phyloP scores from a whole-genome alignment of 2,329 filamentous ascomycete genomes.

The Nigrograna mackinnonii region DNA sequence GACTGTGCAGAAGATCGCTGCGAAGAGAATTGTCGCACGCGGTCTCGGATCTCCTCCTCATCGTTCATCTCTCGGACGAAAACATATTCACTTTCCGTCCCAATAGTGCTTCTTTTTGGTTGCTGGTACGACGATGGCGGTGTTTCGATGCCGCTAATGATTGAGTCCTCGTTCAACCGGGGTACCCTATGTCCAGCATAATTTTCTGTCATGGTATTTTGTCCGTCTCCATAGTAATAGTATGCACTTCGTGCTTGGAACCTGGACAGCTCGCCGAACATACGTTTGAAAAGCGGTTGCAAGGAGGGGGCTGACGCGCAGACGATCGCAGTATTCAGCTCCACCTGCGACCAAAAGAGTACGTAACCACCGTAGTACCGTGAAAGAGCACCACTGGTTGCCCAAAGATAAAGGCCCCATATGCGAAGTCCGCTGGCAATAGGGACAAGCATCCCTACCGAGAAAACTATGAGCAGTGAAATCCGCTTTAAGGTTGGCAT shows the following conservation, averaged over 20 bases:
- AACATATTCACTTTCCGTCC: constrained; percentile 5
- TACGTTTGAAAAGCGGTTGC: constrained; percentile 20
- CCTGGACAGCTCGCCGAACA: constrained; percentile 15
- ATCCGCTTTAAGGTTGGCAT: constrained; percentile 24
- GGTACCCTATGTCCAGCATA: not conserved
- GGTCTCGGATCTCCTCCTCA: constrained; percentile 1
- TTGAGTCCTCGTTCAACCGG: not conserved
- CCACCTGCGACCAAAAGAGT: constrained; percentile 27
- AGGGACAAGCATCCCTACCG: constrained; percentile 20
- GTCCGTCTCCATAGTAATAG: constrained; percentile 18
- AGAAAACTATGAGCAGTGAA: constrained; percentile 24
- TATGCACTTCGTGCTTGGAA: constrained; percentile 11
- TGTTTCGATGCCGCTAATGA: constrained; percentile 3
- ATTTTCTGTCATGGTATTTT: constrained; percentile 2
- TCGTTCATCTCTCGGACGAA: constrained; percentile 5
- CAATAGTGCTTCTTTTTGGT: constrained; percentile 3
- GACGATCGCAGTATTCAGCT: constrained; percentile 29
- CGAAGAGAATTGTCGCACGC: constrained; percentile 7
- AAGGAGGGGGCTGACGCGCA: constrained; percentile 26
- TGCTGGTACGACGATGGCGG: constrained; percentile 7
- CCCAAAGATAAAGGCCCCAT: constrained; percentile 22
- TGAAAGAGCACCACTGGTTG: constrained; percentile 5
- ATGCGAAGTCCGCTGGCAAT: constrained; percentile 23
- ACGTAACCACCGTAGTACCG: constrained; percentile 27
- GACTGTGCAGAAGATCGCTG: constrained; percentile 6